phyloP scores from a whole-genome alignment of 495 filamentous ascomycete species.

The Penicillium fimorum region DNA sequence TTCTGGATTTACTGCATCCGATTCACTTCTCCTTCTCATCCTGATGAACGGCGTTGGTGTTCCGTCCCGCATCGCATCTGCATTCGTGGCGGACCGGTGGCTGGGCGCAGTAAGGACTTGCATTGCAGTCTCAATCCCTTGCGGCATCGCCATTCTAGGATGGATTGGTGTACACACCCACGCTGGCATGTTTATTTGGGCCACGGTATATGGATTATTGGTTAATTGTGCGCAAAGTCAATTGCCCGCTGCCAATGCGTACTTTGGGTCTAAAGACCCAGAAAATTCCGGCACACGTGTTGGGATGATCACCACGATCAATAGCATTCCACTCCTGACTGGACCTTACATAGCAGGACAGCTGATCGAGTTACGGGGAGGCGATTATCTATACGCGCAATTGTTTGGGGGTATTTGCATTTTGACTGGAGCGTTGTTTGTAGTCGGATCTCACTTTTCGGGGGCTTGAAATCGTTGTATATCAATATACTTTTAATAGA shows the following conservation, averaged over 20 bases:
- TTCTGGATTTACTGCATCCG: constrained; percentile 24
- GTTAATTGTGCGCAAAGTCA: constrained; percentile 9
- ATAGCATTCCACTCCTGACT: constrained; percentile 10
- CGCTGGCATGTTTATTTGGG: constrained; percentile 10
- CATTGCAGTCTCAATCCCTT: constrained; percentile 14
- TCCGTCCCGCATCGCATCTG: constrained; percentile 58
- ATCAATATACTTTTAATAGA: neutral
- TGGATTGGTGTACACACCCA: constrained; percentile 12
- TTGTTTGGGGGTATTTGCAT: constrained; percentile 10
- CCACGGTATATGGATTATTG: constrained; percentile 5
- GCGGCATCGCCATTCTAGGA: constrained; percentile 10
- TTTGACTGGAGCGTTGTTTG: constrained; percentile 9
- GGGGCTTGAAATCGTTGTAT: neutral
- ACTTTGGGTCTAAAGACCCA: constrained; percentile 12
- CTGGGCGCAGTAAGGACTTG: constrained; percentile 48
- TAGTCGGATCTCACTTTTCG: constrained; percentile 11
- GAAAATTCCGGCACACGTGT: constrained; percentile 9
- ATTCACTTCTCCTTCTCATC: constrained; percentile 60
- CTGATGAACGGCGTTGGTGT: constrained; percentile 65
- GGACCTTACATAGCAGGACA: constrained; percentile 11
- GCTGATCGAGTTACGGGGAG: constrained; percentile 9
- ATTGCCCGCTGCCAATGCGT: constrained; percentile 9
- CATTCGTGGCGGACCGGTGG: constrained; percentile 56
- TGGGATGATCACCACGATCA: constrained; percentile 14
- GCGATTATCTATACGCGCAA: constrained; percentile 11